phyloP scores from a whole-genome alignment of 1,284 basidiomycete genomes.

The Apiotrichum gracile region DNA sequence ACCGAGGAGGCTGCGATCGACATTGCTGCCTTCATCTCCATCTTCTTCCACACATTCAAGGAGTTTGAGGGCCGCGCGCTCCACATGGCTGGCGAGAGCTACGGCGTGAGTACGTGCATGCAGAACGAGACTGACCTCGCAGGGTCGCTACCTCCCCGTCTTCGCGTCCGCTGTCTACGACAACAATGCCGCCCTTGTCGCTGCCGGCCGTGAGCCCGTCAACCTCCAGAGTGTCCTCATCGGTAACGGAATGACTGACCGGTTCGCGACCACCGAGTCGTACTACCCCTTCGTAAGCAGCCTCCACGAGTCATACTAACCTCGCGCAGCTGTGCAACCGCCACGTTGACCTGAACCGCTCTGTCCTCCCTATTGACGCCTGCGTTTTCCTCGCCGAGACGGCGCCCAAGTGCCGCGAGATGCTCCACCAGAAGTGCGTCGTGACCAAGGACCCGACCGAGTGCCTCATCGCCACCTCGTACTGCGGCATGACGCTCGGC shows the following conservation, averaged over 20 bases:
- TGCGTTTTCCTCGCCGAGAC: constrained; percentile 40
- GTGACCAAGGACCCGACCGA: constrained; percentile 54
- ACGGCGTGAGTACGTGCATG: constrained; percentile 26
- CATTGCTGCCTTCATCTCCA: constrained; percentile 62
- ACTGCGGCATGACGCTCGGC: constrained; percentile 52
- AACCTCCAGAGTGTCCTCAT: constrained; percentile 76
- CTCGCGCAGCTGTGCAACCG: constrained; percentile 24
- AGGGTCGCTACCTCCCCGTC: constrained; percentile 72
- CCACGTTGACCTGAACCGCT: constrained; percentile 31
- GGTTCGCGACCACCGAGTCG: constrained; percentile 25
- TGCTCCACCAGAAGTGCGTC: constrained; percentile 28
- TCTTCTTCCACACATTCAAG: constrained; percentile 67
- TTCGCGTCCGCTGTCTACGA: constrained; percentile 75
- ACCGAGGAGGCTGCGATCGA: constrained; percentile 68
- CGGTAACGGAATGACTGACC: constrained; percentile 44
- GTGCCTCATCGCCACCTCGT: constrained; percentile 56
- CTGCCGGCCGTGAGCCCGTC: constrained; percentile 61
- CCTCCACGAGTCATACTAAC: constrained; percentile 4
- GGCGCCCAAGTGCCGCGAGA: constrained; percentile 36
- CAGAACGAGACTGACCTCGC: constrained; percentile 14
- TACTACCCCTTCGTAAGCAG: constrained; percentile 31
- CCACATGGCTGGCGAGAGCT: constrained; percentile 62
- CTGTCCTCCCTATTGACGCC: constrained; percentile 29
- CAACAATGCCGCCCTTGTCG: constrained; percentile 59
- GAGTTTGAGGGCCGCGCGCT: constrained; percentile 60